These are phyloP conservation scores for Coprinopsis strossmayeri DNA, from an alignment of 768 basidiomycete species.

Conservation along the genomic window DNA sequence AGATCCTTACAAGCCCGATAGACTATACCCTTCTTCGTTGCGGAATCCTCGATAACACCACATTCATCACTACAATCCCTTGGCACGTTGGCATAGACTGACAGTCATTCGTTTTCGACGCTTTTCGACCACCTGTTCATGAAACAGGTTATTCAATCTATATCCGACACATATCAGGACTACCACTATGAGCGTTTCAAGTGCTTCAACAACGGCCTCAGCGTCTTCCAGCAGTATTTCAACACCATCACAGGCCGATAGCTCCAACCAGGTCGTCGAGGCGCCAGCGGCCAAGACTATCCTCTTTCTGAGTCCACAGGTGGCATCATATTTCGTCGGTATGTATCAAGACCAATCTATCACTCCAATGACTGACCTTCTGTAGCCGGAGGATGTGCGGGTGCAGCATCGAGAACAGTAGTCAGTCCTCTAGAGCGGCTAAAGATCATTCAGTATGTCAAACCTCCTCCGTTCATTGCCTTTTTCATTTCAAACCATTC, in stretches of 20 bases:
- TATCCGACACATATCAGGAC: too few species aligned
- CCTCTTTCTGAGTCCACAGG: slow-evolving; percentile 28
- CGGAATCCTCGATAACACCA: too few species aligned
- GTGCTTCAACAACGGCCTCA: too few species aligned
- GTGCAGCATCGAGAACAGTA: slow-evolving; percentile 78
- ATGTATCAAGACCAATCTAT: slow-evolving; percentile 6
- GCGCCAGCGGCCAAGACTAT: neutral
- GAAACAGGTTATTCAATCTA: too few species aligned
- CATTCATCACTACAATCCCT: too few species aligned
- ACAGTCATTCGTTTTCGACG: too few species aligned
- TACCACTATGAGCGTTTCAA: too few species aligned
- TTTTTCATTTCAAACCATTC: neutral
- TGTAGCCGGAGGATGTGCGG: slow-evolving; percentile 50
- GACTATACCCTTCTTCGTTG: too few species aligned
- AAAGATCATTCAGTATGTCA: slow-evolving; percentile 95
- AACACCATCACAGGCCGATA: neutral
- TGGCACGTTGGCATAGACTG: too few species aligned
- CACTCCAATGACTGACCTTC: slow-evolving; percentile 9
- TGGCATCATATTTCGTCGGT: slow-evolving; percentile 41
- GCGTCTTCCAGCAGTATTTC: neutral
- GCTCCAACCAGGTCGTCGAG: neutral
- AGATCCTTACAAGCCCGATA: too few species aligned
- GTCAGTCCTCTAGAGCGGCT: slow-evolving; percentile 89
- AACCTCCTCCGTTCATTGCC: neutral
- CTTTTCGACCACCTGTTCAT: too few species aligned